phyloP scores from a whole-genome alignment of 1,284 basidiomycete species.

The Ceratobasidium sp. region DNA sequence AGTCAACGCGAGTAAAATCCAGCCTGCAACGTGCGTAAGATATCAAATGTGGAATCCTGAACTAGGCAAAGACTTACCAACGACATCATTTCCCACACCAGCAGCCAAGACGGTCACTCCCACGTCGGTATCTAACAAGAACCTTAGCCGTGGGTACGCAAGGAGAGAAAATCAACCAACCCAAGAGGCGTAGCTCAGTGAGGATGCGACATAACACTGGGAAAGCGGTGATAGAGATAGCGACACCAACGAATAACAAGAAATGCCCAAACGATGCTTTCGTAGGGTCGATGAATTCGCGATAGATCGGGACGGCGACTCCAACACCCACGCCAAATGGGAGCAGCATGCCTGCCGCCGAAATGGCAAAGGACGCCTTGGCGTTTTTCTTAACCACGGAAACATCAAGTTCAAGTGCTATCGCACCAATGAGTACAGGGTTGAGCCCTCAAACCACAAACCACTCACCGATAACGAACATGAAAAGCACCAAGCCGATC shows the following conservation, averaged over 20 bases:
- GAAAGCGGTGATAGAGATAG: conserved; percentile 93
- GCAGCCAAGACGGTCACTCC: conserved; percentile 77
- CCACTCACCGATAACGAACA: conserved; percentile 91
- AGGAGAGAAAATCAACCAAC: conserved; percentile 54
- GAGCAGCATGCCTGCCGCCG: conserved; percentile 68
- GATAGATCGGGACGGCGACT: conserved; percentile 72
- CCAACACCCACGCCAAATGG: conserved; percentile 78
- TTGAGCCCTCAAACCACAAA: neutral
- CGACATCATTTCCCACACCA: conserved; percentile 78
- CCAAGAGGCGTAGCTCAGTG: conserved; percentile 63
- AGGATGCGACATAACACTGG: conserved; percentile 77
- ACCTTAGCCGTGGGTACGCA: conserved; percentile 64
- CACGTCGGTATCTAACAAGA: conserved; percentile 69
- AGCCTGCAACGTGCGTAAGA: conserved; percentile 68
- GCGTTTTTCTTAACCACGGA: conserved; percentile 68
- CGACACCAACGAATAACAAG: conserved; percentile 76
- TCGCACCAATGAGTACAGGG: neutral
- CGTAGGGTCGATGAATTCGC: conserved; percentile 66
- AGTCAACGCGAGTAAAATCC: conserved; percentile 83
- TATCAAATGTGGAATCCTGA: conserved; percentile 60
- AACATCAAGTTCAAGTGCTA: conserved; percentile 73
- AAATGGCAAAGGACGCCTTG: conserved; percentile 64
- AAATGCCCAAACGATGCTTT: conserved; percentile 74
- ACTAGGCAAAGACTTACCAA: conserved; percentile 61
- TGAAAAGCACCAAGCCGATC: conserved; percentile 90